These are phyloP conservation scores for Pleurotus platypus DNA, from an alignment of 768 basidiomycete species.

Conservation along the genomic window DNA sequence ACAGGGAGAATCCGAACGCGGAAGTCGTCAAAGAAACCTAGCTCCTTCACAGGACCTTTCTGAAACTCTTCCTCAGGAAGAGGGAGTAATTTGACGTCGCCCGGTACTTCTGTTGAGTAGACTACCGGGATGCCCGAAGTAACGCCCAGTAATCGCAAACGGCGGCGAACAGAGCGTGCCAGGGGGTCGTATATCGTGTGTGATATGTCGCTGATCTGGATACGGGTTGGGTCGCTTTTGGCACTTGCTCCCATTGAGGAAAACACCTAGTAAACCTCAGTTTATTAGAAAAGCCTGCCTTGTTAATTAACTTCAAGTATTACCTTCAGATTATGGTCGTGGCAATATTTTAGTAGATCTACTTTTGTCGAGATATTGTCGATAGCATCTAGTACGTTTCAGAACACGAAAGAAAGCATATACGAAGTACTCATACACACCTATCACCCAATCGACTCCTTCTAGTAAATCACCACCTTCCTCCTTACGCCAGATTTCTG, in stretches of 20 bases:
- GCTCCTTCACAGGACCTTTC: constrained; percentile 85
- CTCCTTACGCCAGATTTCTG: constrained; percentile 86
- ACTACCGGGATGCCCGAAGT: constrained; percentile 79
- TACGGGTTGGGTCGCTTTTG: constrained; percentile 90
- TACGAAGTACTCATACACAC: constrained; percentile 33
- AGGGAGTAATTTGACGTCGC: constrained; percentile 85
- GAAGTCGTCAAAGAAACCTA: constrained; percentile 90
- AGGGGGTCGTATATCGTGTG: constrained; percentile 91
- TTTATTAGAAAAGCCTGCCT: constrained; percentile 10
- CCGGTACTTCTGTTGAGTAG: constrained; percentile 92
- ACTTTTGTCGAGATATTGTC: constrained; percentile 98
- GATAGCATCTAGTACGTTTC: constrained; percentile 68
- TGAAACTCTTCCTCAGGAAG: constrained; percentile 89
- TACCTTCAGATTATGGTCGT: constrained; percentile 76
- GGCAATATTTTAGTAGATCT: constrained; percentile 87
- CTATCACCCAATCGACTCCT: constrained; percentile 93
- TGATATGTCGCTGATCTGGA: constrained; percentile 95
- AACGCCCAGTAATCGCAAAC: constrained; percentile 62
- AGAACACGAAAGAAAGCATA: neutral
- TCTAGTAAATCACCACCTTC: constrained; percentile 70
- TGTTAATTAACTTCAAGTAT: no score
- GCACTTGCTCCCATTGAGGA: constrained; percentile 97
- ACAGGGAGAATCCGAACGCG: constrained; percentile 92
- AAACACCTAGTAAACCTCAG: constrained; percentile 75
- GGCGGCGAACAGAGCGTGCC: constrained; percentile 83